Conservation (phyloP, 2,329 filamentous ascomycete species). For the Fonsecaea multimorphosa region DNA sequence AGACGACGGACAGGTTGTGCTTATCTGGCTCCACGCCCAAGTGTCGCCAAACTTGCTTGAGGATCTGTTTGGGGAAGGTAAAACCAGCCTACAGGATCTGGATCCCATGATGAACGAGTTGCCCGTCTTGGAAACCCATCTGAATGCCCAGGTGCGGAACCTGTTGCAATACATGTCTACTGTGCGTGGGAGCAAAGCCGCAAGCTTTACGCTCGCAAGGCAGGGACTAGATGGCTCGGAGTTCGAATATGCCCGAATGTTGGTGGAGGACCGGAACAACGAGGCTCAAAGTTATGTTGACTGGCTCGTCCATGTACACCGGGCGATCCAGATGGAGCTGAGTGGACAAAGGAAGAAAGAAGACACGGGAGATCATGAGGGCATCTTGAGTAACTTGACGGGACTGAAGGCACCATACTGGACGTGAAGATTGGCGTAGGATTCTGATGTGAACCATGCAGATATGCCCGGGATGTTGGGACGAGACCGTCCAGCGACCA, state of each 20-base stretch:
- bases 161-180: constrained; percentile 84
- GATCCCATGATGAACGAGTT: constrained; percentile 81
- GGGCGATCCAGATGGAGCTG: constrained; percentile 86
- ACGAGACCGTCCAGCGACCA: neutral
- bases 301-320: constrained; percentile 95
- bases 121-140: constrained; percentile 84
- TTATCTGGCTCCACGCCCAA: constrained; percentile 90
- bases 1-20: constrained; percentile 90
- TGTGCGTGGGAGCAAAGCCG: constrained; percentile 81
- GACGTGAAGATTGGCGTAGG: constrained; percentile 40
- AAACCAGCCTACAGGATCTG: constrained; percentile 72
- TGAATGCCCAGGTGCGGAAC: constrained; percentile 94
- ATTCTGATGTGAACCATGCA: constrained; percentile 8
- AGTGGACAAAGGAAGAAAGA: constrained; percentile 58
- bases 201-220: constrained; percentile 86
- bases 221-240: constrained; percentile 94
- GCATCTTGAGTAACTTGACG: constrained; percentile 53
- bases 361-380: constrained; percentile 44
- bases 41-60: constrained; percentile 89
- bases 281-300: constrained; percentile 98
- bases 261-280: constrained; percentile 95
- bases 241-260: constrained; percentile 89
- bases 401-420: constrained; percentile 55
- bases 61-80: constrained; percentile 85
- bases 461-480: constrained; percentile 4